Conservation (phyloP, 257 asterid species). For the Nicotiana tabacum region DNA sequence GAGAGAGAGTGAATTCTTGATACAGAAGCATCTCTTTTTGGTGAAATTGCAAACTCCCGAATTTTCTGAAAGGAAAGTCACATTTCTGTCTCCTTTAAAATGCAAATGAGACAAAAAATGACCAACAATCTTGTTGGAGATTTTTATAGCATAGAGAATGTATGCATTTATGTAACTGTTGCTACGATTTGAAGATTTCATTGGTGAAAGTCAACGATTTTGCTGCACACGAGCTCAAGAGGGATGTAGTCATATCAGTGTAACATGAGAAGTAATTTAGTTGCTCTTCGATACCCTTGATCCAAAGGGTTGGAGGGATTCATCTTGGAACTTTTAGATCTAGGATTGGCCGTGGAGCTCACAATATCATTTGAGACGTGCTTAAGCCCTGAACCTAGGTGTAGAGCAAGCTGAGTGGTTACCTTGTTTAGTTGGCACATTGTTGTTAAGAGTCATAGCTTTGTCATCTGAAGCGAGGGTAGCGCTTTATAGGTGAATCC, state of each 20-base stretch:
- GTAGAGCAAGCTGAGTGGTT: background rate
- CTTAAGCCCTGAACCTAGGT: background rate
- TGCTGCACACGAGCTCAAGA: background rate
- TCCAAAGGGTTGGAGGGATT: slow-evolving; percentile 2
- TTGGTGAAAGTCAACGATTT: background rate
- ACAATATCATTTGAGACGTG: background rate
- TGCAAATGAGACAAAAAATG: background rate
- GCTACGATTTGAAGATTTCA: background rate
- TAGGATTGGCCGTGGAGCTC: background rate
- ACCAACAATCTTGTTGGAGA: background rate
- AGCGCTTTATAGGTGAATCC: no score
- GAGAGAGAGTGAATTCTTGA: background rate
- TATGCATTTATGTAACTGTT: background rate
- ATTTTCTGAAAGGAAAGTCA: background rate
- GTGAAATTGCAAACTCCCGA: background rate
- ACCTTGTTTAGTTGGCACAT: background rate
- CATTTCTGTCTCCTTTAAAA: background rate
- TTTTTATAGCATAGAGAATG: background rate
- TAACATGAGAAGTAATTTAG: background rate
- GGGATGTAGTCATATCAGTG: background rate
- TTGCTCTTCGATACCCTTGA: background rate
- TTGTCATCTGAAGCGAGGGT: no score
- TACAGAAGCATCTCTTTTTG: background rate
- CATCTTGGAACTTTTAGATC: background rate
- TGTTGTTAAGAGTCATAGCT: no score